Conservation (phyloP, 129 eudicot genomes). For the Artemisia tridentata region DNA sequence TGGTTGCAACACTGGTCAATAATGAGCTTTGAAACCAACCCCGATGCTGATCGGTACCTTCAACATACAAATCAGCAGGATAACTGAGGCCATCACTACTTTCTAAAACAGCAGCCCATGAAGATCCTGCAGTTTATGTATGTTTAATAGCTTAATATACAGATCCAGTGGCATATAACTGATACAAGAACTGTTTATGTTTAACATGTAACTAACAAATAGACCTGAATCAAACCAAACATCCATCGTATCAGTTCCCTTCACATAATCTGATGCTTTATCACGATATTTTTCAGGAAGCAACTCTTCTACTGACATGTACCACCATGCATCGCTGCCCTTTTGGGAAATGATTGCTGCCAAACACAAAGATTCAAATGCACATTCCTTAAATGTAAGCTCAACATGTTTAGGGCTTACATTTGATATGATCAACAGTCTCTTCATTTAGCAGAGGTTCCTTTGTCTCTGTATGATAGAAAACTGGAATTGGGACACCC, state of each 20-base stretch:
- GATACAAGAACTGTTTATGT: too few relatives aligned
- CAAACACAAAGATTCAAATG: slow-evolving; percentile 24
- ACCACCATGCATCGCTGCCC: slow-evolving; percentile 99
- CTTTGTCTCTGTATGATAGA: slow-evolving; percentile 84
- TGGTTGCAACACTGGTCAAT: too few relatives aligned
- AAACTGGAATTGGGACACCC: slow-evolving; percentile 99
- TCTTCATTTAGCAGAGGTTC: slow-evolving; percentile 88
- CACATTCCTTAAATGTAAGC: slow-evolving; percentile 1
- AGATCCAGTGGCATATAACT: too few relatives aligned
- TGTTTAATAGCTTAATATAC: too few relatives aligned
- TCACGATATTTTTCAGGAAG: slow-evolving; percentile 84
- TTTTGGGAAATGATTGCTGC: slow-evolving; percentile 86
- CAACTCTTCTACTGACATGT: slow-evolving; percentile 85
- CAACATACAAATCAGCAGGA: too few relatives aligned
- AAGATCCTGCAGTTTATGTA: too few relatives aligned
- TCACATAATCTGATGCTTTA: slow-evolving; percentile 79
- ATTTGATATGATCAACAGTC: slow-evolving; percentile 89
- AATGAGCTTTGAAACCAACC: too few relatives aligned
- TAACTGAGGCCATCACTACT: too few relatives aligned
- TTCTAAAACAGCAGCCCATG: too few relatives aligned
- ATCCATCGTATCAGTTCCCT: slow-evolving; percentile 34
- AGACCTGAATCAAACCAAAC: too few relatives aligned
- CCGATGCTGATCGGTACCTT: too few relatives aligned
- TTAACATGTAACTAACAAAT: too few relatives aligned
- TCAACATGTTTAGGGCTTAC: slow-evolving; percentile 33